Conservation (phyloP, 257 asterid species). For the Lantana camara region DNA sequence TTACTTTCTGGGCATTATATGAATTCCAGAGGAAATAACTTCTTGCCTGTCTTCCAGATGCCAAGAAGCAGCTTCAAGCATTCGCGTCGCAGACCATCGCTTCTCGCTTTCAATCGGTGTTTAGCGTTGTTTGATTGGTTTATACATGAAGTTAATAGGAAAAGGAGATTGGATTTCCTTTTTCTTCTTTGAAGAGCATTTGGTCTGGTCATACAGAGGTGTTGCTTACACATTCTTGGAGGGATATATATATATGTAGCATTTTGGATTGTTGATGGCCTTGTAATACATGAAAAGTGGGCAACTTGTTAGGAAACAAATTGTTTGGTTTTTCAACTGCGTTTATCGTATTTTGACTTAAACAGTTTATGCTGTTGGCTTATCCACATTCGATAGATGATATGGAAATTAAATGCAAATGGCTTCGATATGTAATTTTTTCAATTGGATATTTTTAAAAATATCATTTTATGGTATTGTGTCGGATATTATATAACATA, state of each 20-base stretch:
- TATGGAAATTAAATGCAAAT: not conserved
- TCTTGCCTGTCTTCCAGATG: constrained; percentile 59
- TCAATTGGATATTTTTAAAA: too few relatives aligned
- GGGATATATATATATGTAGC: constrained; percentile 26
- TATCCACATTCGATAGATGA: not conserved
- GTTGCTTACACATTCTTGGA: constrained; percentile 23
- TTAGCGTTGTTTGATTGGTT: constrained; percentile 66
- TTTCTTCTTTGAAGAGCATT: constrained; percentile 16
- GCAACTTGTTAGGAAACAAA: constrained; percentile 16
- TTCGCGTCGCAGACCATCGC: constrained; percentile 92
- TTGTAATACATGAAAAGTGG: constrained; percentile 31
- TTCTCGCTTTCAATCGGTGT: constrained; percentile 87
- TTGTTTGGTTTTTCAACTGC: constrained; percentile 14
- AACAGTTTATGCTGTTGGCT: not conserved
- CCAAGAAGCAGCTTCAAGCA: constrained; percentile 95
- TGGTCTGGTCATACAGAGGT: constrained; percentile 17
- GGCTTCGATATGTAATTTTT: not conserved
- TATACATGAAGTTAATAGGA: constrained; percentile 9
- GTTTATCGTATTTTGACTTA: not conserved
- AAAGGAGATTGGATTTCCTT: constrained; percentile 12
- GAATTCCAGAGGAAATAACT: constrained; percentile 4
- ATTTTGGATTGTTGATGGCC: constrained; percentile 27
- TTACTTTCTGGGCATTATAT: not conserved
- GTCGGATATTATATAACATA: too few relatives aligned
- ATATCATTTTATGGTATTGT: too few relatives aligned